Conservation (phyloP, 2,329 filamentous ascomycete species). For the Alternaria atra region DNA sequence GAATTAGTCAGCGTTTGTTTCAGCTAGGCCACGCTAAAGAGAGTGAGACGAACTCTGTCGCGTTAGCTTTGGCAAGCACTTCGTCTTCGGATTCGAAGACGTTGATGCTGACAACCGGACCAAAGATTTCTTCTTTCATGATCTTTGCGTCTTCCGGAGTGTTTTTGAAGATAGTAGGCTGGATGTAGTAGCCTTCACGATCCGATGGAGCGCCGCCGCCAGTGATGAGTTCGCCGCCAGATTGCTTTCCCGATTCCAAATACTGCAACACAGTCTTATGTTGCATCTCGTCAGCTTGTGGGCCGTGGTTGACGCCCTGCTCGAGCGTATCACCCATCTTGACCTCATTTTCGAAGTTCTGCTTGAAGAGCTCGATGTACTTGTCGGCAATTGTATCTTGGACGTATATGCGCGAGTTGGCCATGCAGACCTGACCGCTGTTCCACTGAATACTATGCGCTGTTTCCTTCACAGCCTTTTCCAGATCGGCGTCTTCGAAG, state of each 20-base stretch:
- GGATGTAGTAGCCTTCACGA: conserved; percentile 59
- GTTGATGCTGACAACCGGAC: conserved; percentile 81
- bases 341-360: conserved; percentile 39
- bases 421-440: conserved; percentile 68
- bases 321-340: conserved; percentile 66
- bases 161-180: conserved; percentile 81
- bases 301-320: conserved; percentile 74
- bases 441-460: conserved; percentile 62
- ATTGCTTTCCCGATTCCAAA: conserved; percentile 72
- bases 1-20: conserved; percentile 8
- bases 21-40: background rate
- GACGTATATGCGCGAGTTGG: conserved; percentile 67
- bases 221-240: conserved; percentile 53
- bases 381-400: conserved; percentile 61
- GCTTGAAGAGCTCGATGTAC: conserved; percentile 54
- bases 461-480: conserved; percentile 71
- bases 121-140: conserved; percentile 86
- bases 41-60: conserved; percentile 65
- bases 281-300: conserved; percentile 62
- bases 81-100: conserved; percentile 79
- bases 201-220: conserved; percentile 42
- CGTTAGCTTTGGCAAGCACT: conserved; percentile 80
- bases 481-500: conserved; percentile 79
- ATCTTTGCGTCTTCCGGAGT: conserved; percentile 80
- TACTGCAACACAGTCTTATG: conserved; percentile 59